phyloP scores from a whole-genome alignment of 306 rosid genomes.

The Pyrus betulifolia region DNA sequence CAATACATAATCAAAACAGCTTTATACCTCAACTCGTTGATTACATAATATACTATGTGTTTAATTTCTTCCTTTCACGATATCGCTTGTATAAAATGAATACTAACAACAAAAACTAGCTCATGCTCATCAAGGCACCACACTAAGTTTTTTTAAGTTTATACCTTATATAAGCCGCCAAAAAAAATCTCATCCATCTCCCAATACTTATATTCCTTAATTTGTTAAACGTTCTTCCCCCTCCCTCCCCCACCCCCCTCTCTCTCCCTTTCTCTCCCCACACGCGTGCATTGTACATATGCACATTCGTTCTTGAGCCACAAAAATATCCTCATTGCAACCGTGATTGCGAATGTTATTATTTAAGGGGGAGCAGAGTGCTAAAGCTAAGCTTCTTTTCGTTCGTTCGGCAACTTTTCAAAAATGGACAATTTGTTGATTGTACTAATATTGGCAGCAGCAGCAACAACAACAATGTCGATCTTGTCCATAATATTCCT shows the following conservation, averaged over 20 bases:
- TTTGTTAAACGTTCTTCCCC: not conserved
- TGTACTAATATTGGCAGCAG: conserved; percentile 24
- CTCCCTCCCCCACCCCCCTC: not conserved
- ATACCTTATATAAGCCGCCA: not conserved
- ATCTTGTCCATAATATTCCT: conserved; percentile 38
- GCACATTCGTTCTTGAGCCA: conserved; percentile 36
- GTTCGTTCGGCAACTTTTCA: conserved; percentile 11
- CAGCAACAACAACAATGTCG: conserved; percentile 14
- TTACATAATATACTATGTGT: no score
- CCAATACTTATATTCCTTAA: not conserved
- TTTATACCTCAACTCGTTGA: no score
- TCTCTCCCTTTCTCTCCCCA: conserved; percentile 22
- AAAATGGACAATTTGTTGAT: conserved; percentile 66
- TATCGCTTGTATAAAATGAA: no score
- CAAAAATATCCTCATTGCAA: conserved; percentile 27
- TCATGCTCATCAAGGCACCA: not conserved
- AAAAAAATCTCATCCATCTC: conserved; percentile 1
- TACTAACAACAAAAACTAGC: no score
- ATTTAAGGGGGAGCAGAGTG: not conserved
- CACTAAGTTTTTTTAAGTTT: not conserved
- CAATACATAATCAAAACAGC: no score
- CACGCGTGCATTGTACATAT: conserved; percentile 39
- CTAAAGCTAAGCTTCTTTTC: conserved; percentile 28
- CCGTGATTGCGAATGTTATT: conserved; percentile 44
- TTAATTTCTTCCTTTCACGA: no score